phyloP scores from a whole-genome alignment of 768 basidiomycete genomes.

The Tubosaeta sp. region DNA sequence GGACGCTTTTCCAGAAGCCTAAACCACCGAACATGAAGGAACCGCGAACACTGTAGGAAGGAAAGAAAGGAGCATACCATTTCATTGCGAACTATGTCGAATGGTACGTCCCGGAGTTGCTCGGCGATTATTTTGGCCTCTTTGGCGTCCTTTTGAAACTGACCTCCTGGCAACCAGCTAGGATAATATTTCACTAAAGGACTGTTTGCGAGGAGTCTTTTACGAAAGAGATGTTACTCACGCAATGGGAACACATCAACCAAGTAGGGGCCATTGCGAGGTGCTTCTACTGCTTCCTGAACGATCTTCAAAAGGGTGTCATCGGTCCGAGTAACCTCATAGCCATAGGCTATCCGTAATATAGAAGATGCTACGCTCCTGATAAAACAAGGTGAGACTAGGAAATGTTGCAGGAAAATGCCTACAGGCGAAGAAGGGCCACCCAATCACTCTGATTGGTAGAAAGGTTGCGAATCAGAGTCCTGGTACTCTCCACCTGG shows the following conservation, averaged over 20 bases:
- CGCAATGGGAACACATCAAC: constrained; percentile 8
- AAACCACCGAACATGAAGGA: no score
- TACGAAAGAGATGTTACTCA: neutral
- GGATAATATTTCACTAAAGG: constrained; percentile 11
- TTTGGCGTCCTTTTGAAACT: constrained; percentile 6
- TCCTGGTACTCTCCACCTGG: constrained; percentile 6
- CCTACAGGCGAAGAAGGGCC: neutral
- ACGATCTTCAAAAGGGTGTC: constrained; percentile 7
- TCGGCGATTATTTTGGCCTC: constrained; percentile 2
- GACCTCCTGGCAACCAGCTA: constrained; percentile 13
- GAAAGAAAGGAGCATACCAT: constrained; percentile 1
- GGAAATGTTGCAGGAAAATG: neutral
- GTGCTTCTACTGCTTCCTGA: constrained; percentile 1
- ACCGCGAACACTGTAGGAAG: no score
- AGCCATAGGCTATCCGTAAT: constrained; percentile 1
- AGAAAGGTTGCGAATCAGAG: constrained; percentile 1
- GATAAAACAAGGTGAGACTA: neutral
- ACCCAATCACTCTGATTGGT: neutral
- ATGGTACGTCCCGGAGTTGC: constrained; percentile 3
- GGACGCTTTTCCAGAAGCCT: constrained; percentile 5
- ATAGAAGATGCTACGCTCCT: neutral
- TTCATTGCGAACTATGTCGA: constrained; percentile 5
- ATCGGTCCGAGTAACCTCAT: neutral
- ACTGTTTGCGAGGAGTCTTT: neutral
- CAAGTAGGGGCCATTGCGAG: constrained; percentile 3